Evolutionary conservation across 192 early-diverging fungal species (phyloP), one percentile per base, ranked within the genome.

Genomic region (Spizellomyces sp.): DNA sequence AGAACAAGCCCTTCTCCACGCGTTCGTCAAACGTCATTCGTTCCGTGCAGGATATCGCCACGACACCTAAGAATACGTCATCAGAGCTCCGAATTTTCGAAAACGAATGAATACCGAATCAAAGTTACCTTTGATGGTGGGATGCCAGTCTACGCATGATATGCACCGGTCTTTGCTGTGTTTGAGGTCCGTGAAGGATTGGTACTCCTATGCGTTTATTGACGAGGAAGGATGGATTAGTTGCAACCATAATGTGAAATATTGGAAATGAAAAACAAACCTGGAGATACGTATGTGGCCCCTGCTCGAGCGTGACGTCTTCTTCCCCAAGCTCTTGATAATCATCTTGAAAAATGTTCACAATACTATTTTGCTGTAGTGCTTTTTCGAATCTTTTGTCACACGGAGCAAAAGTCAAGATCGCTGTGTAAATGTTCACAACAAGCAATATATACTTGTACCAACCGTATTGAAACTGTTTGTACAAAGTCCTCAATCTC

Each of bases 121-220:
- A 46, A 22, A 5, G 22, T 0, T 56, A 78, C 77, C 80, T 64
- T 78, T 86, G 36, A 75, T 80, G 9, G 77, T 76, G 27, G 87
- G 87, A 67, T 89, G 86, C 87, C 87, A 89, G 52, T 87, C 86
- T 27, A 83, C 70, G 69, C 87, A 88, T 1, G 83, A 80, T 7
- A 89, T 82, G 44, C 74, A 87, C 55, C 71, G 81, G 74, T 87
- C 86, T 73, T 88, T 89, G 81, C 82, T 85, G 59, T 89, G 84
- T 58, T 75, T 67, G 36, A 89, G 71, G 64, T 89, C 87, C 3
- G 86, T 89, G 64, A 89, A 89, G 44, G 83, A 86, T 74, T 89
- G 87, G 66, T 89, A 88, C 61, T 89, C 87, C 71, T 85, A 74
- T 14, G n/a, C n/a, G 41, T 22, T 41, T 36, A 45, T 1, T 61